Evolutionary conservation across 192 early-diverging fungal genomes (phyloP), one percentile per base, ranked within the genome.

Genomic region (Phycomyces blakesleeanus): DNA sequence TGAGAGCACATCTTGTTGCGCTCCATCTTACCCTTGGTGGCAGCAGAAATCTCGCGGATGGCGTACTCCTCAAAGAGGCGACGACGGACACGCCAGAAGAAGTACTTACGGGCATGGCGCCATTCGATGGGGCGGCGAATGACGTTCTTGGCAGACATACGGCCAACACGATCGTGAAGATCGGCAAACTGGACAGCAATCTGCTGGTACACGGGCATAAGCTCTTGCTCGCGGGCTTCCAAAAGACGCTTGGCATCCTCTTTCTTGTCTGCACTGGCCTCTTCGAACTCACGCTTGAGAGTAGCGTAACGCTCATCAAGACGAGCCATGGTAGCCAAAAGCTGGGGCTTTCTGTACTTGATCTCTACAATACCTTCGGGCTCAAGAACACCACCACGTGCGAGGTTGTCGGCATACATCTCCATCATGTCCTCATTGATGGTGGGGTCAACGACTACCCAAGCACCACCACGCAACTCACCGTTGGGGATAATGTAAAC

Each of bases 371-470:
- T 90, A 69, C 97, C 97, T 60, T 96, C 89, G 34, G 97, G 95
- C 79, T 99, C 97, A 2, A 99, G 72, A 9, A 99, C 95, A 64
- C 97, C 95, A 56, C 91, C 97, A 54, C 97, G 88, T 8, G 94
- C 84, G 42, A 93, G 80, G 52, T 79, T 81, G 72, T 96, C 93
- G 18, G 94, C 94, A 66, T 99, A 99, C 97, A 99, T 99, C 76
- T 99, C 97, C 97, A 99, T 99, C 87, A 92, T 89, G 54, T 96
- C 87, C 25, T 88, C 76, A 76, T 99, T 98, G 77, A 99, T 99
- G 5, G 90, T 92, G 22, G 95, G 94, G 65, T 99, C 97, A 0
- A 99, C 77, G 0, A 97, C 95, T 15, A 97, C 97, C 97, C 97
- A 99, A 10, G 95, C 93, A 57, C 97, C 97, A 73, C 97, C 97